Evolutionary conservation across 192 early-diverging fungal species (phyloP), one percentile per base, ranked within the genome.

Genomic region (Podila epicladia): DNA sequence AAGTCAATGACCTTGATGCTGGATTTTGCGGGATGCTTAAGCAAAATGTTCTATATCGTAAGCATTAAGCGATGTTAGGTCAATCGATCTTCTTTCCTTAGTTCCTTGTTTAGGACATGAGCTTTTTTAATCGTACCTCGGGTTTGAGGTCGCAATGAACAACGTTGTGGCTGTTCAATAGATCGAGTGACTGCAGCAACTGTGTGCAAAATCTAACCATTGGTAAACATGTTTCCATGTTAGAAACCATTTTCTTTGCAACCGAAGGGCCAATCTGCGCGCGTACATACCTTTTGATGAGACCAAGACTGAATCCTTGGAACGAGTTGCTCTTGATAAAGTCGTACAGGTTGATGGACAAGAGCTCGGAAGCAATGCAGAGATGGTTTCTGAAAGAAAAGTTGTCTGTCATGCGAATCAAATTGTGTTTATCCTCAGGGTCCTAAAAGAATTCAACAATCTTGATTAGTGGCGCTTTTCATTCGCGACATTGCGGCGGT

Each of bases 1-100:
- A 98, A 96, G 76, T 98, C 97, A 83, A 98, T 98, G 15, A 98
- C 96, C 88, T 98, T 98, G 82, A 98, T 95, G 41, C 83, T 86
- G 41, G 89, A 91, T 51, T 86, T 86, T 67, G 86, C 74, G 57
- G 91, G 88, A 64, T 92, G 89, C 59, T 88, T 89, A 19, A 98
- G 82, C 65, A 98, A 70, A 7, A 98, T 89, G 73, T 98, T 98
- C 89, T 87, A 63, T 48, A 20, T 59, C 31, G 32, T 17, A 66
- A 33, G 67, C 57, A 82, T 22, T n/a, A 28, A 15, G 57, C 19
- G 1, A 26, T 28, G 28, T 33, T 20, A 19, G 15, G 51, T 53
- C 17, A 67, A 37, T 38, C 5, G 1, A 13, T 13, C 15, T 7
- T 29, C 45, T 63, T 35, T n/a, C 28, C n/a, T 28, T 5, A 59